These are phyloP conservation scores for Quillaja saponaria DNA, from an alignment of 306 rosid genomes.

Conservation along the genomic window DNA sequence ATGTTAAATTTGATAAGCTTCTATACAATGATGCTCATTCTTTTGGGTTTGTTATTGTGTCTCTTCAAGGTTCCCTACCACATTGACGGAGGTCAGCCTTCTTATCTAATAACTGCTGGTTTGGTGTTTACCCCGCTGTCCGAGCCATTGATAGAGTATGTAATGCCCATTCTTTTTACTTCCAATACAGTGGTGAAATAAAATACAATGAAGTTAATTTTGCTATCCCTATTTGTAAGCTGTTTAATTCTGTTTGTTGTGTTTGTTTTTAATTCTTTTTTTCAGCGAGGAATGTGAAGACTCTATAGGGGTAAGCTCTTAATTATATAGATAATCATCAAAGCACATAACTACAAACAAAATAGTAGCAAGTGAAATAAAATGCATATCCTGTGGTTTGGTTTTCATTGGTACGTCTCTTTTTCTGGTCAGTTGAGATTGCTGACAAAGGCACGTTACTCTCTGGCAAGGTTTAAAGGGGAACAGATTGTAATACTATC, in stretches of 20 bases:
- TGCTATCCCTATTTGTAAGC: neutral
- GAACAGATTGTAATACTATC: slow-evolving; percentile 92
- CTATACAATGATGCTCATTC: slow-evolving; percentile 40
- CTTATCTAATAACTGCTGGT: slow-evolving; percentile 89
- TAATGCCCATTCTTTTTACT: slow-evolving; percentile 14
- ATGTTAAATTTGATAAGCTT: too few species aligned
- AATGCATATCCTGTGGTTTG: slow-evolving; percentile 7
- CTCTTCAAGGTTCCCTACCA: slow-evolving; percentile 80
- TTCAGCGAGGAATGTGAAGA: slow-evolving; percentile 93
- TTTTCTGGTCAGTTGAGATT: slow-evolving; percentile 64
- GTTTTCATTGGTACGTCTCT: slow-evolving; percentile 13
- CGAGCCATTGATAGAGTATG: slow-evolving; percentile 93
- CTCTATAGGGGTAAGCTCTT: slow-evolving; percentile 74
- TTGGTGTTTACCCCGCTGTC: slow-evolving; percentile 99
- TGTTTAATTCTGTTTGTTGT: slow-evolving; percentile 13
- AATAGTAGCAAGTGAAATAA: slow-evolving; percentile 6
- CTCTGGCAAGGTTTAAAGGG: slow-evolving; percentile 80
- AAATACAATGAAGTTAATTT: too few species aligned
- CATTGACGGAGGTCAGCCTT: slow-evolving; percentile 84
- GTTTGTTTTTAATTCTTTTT: slow-evolving; percentile 20
- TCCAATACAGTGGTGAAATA: too few species aligned
- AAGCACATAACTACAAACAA: slow-evolving; percentile 17
- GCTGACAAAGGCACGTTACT: slow-evolving; percentile 87
- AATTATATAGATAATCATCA: slow-evolving; percentile 5
- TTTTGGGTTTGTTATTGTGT: slow-evolving; percentile 14